Evolutionary conservation across 192 early-diverging fungal genomes (phyloP).

Genomic region (Podila minutissima): DNA sequence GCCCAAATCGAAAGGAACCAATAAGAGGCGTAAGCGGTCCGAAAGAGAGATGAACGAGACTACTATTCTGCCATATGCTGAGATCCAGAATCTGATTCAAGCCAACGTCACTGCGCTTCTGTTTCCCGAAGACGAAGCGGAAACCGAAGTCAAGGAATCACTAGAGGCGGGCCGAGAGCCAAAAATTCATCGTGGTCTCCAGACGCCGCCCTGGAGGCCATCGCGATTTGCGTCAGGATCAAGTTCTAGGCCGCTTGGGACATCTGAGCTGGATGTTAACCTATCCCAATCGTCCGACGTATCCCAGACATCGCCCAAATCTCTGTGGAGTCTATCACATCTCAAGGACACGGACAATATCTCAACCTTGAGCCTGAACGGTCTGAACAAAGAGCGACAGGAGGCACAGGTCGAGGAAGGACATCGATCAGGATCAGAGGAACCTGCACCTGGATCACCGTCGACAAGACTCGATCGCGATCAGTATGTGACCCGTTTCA

Average conservation of each 20-base stretch:
- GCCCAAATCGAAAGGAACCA: neutral
- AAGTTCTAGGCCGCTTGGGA: neutral
- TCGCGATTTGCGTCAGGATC: constrained; percentile 22
- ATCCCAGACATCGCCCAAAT: constrained; percentile 6
- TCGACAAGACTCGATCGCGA: neutral
- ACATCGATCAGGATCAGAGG: too few species aligned
- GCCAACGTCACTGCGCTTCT: constrained; percentile 31
- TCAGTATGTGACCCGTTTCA: constrained; percentile 4
- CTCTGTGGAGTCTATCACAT: constrained; percentile 36
- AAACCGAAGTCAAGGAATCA: neutral
- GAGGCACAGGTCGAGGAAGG: neutral
- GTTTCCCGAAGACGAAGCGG: constrained; percentile 18
- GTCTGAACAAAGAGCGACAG: neutral
- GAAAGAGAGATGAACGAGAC: constrained; percentile 33
- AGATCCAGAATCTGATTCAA: constrained; percentile 39
- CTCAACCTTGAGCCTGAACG: neutral
- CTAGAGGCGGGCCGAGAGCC: neutral
- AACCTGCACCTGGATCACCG: too few species aligned
- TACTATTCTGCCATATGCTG: constrained; percentile 23
- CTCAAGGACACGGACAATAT: constrained; percentile 15
- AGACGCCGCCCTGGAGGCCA: constrained; percentile 42
- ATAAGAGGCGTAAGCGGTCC: constrained; percentile 10
- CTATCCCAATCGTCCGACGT: constrained; percentile 21
- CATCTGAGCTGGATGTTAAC: neutral
- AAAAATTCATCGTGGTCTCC: neutral